A percentile compares a stretch with the other conserved stretches of the same genome.
Conservation (phyloP, 257 asterid species). For the Verbena officinalis region DNA sequence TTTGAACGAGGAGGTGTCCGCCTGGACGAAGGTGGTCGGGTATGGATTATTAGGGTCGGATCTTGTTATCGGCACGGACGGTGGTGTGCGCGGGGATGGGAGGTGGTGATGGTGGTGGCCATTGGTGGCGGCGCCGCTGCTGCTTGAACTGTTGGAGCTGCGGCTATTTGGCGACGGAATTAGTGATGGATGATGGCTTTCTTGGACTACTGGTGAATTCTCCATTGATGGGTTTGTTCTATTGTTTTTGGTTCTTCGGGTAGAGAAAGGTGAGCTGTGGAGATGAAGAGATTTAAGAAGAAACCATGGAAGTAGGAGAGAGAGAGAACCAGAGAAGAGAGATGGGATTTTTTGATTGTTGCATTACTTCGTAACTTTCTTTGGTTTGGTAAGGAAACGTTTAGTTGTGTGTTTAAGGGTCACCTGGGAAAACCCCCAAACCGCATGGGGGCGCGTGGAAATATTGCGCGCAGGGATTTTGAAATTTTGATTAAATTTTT, state of each 20-base stretch:
- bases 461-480: neutral
- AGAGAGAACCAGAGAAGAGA: neutral
- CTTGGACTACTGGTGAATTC: slow-evolving; percentile 43
- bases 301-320: neutral
- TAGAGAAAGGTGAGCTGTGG: slow-evolving; percentile 31
- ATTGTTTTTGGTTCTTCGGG: slow-evolving; percentile 32
- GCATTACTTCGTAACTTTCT: slow-evolving; percentile 48
- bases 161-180: slow-evolving; percentile 36
- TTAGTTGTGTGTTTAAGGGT: slow-evolving; percentile 32
- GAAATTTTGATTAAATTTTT: neutral
- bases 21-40: slow-evolving; percentile 98
- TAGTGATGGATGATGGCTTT: slow-evolving; percentile 39
- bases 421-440: neutral
- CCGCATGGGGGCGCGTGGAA: slow-evolving; percentile 12
- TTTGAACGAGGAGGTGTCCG: slow-evolving; percentile 87
- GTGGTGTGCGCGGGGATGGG: slow-evolving; percentile 42
- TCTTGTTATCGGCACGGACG: slow-evolving; percentile 64
- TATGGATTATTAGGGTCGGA: slow-evolving; percentile 86
- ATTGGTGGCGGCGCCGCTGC: slow-evolving; percentile 39
- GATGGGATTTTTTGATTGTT: slow-evolving; percentile 37
- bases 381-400: slow-evolving; percentile 59
- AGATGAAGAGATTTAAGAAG: slow-evolving; percentile 26
- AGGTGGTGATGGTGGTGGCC: slow-evolving; percentile 37
- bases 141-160: slow-evolving; percentile 39
- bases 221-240: slow-evolving; percentile 47